These are phyloP conservation scores for Lathyrus tuberosus DNA, from an alignment of 306 rosid species.

Conservation along the genomic window DNA sequence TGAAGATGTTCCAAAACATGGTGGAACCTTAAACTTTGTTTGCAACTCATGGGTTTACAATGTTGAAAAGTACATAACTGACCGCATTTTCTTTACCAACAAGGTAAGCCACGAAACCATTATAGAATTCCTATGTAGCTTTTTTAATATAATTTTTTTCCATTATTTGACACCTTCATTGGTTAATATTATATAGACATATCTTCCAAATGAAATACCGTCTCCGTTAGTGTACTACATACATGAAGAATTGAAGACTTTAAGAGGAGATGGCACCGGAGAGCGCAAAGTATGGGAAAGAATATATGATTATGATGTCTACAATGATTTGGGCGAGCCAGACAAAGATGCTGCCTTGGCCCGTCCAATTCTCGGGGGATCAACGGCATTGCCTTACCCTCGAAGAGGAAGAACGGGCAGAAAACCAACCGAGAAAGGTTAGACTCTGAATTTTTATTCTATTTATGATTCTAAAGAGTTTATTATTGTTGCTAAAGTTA, in stretches of 20 bases:
- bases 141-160: not conserved
- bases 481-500: not conserved
- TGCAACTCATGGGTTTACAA: slow-evolving; percentile 82
- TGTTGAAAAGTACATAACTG: slow-evolving; percentile 13
- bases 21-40: slow-evolving; percentile 47
- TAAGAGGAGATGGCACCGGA: slow-evolving; percentile 73
- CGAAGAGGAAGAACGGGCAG: slow-evolving; percentile 22
- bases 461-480: not conserved
- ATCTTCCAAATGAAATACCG: slow-evolving; percentile 72
- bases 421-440: slow-evolving; percentile 54
- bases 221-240: slow-evolving; percentile 50
- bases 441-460: not conserved
- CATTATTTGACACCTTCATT: not conserved
- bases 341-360: slow-evolving; percentile 43
- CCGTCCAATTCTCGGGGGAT: slow-evolving; percentile 77
- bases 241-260: slow-evolving; percentile 52
- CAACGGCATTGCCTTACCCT: slow-evolving; percentile 7
- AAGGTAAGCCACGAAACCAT: slow-evolving; percentile 32
- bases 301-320: slow-evolving; percentile 73
- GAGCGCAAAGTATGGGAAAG: slow-evolving; percentile 72
- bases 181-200: slow-evolving; percentile 46
- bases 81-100: slow-evolving; percentile 67
- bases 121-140: not conserved
- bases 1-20: slow-evolving; percentile 50
- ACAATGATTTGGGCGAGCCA: slow-evolving; percentile 71